Conservation (phyloP, 2,329 filamentous ascomycete species). For the Sporothrix protearum region DNA sequence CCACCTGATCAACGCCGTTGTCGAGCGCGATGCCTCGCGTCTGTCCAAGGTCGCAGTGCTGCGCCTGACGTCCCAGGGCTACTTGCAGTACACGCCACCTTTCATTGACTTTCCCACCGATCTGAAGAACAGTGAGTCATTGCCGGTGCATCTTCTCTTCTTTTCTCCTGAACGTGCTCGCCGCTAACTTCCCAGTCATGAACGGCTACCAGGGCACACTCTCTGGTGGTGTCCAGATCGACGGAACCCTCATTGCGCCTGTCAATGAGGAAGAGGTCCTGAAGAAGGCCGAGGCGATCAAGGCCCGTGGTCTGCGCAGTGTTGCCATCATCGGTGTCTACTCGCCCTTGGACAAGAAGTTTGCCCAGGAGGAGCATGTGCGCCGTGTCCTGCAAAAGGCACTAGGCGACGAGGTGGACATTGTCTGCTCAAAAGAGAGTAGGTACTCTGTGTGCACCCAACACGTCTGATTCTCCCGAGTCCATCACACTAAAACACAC, state of each 20-base stretch:
- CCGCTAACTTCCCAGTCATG: constrained; percentile 35
- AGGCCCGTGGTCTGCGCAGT: constrained; percentile 35
- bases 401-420: constrained; percentile 35
- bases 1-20: constrained; percentile 31
- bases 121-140: constrained; percentile 32
- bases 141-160: constrained; percentile 23
- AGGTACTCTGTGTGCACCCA: not conserved
- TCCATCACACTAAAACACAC: not conserved
- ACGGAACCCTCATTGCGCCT: constrained; percentile 46
- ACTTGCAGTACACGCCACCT: constrained; percentile 42
- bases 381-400: constrained; percentile 48
- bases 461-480: not conserved
- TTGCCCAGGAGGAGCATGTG: constrained; percentile 51
- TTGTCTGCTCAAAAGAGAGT: constrained; percentile 37
- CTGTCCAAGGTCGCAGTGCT: constrained; percentile 36
- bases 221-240: constrained; percentile 52
- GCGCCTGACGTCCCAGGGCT: constrained; percentile 35
- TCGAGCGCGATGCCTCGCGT: constrained; percentile 30
- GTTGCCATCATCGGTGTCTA: constrained; percentile 57
- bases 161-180: too few species aligned
- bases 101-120: constrained; percentile 41
- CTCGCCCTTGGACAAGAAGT: constrained; percentile 54
- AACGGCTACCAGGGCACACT: constrained; percentile 46
- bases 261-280: constrained; percentile 41
- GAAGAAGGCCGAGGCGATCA: constrained; percentile 29